phyloP scores from a whole-genome alignment of 768 basidiomycete species.

The Holtermannia corniformis region DNA sequence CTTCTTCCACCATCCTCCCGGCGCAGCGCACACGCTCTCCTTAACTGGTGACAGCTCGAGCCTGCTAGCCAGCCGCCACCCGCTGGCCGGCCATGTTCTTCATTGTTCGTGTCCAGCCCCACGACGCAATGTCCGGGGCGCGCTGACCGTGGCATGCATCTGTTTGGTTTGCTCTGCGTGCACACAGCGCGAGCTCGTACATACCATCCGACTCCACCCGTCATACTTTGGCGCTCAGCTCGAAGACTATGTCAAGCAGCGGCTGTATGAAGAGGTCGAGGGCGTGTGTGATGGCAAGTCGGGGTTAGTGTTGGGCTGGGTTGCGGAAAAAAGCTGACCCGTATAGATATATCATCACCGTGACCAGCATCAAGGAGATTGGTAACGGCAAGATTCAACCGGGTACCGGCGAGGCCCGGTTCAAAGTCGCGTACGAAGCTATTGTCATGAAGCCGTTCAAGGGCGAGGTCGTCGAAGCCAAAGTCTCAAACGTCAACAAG shows the following conservation, averaged over 20 bases:
- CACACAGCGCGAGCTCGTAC: conserved; percentile 83
- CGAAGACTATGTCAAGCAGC: conserved; percentile 82
- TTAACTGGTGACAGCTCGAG: too few relatives aligned
- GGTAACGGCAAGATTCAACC: conserved; percentile 86
- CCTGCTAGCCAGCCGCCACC: too few relatives aligned
- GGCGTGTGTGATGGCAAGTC: conserved; percentile 93
- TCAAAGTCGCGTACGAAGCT: conserved; percentile 84
- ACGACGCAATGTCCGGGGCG: not conserved
- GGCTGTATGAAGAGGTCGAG: conserved; percentile 91
- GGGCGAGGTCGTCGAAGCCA: conserved; percentile 94
- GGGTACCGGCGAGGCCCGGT: conserved; percentile 91
- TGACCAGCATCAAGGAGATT: conserved; percentile 61
- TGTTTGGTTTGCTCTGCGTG: not conserved
- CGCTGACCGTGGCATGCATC: conserved; percentile 13
- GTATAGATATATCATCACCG: conserved; percentile 40
- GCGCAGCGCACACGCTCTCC: too few relatives aligned
- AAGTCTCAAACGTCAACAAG: conserved; percentile 91
- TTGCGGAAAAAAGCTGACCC: not conserved
- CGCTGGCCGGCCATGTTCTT: conserved; percentile 36
- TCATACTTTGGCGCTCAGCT: conserved; percentile 97
- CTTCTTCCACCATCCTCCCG: too few relatives aligned
- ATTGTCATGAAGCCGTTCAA: conserved; percentile 99
- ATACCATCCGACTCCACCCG: conserved; percentile 92
- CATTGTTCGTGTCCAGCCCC: conserved; percentile 29
- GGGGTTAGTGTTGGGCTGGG: conserved; percentile 45